These are phyloP conservation scores for Domatiomyces globalis DNA, from an alignment of 2,329 filamentous ascomycete species.

Conservation along the genomic window DNA sequence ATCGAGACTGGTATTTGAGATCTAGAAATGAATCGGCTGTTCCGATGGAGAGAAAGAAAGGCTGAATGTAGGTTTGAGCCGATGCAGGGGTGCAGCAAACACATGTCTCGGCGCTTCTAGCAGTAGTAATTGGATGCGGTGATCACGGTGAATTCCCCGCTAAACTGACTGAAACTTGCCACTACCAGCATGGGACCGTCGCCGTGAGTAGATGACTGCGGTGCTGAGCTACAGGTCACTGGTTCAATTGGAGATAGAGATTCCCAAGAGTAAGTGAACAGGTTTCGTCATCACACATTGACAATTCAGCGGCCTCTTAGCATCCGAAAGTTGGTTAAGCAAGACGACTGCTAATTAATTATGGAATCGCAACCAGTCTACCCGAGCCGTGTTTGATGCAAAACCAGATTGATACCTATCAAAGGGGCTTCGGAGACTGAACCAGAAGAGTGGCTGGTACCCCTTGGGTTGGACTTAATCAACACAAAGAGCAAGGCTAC, in stretches of 20 bases:
- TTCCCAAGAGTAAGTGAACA: background rate
- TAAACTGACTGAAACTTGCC: background rate
- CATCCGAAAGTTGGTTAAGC: background rate
- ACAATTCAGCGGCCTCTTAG: background rate
- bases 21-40: background rate
- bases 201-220: background rate
- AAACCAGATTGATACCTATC: background rate
- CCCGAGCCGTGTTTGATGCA: background rate
- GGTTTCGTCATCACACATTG: background rate
- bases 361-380: background rate
- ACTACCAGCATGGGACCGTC: background rate
- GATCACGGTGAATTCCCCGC: background rate
- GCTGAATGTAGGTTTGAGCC: background rate
- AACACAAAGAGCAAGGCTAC: background rate
- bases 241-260: too few species aligned
- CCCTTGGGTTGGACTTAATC: background rate
- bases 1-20: background rate
- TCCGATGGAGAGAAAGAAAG: background rate
- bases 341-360: too few species aligned
- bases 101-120: background rate
- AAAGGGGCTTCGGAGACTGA: background rate
- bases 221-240: background rate
- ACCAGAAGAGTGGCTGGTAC: background rate
- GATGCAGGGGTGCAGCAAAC: background rate
- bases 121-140: background rate